A percentile compares a stretch with the other conserved stretches of the same genome.
Conservation (phyloP, 2,329 filamentous ascomycete species). For the Exophiala phaeomuriformis region DNA sequence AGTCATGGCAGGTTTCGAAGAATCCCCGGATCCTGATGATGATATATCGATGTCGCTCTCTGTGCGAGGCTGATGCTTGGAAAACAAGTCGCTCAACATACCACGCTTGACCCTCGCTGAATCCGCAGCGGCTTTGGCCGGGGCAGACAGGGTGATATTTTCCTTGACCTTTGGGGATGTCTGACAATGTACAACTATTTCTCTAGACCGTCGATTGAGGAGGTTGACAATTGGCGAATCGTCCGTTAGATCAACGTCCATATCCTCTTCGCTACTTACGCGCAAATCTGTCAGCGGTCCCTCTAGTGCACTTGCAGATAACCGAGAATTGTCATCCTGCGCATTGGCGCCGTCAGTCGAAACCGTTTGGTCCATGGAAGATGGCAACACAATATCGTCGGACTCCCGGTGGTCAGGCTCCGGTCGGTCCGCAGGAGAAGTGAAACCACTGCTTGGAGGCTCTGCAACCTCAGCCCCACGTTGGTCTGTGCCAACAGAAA, state of each 20-base stretch:
- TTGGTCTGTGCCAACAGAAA: constrained; percentile 2
- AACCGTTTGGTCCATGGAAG: not conserved
- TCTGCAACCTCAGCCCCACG: constrained; percentile 10
- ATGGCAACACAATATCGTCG: not conserved
- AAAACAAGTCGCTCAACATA: constrained; percentile 18
- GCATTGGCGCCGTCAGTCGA: not conserved
- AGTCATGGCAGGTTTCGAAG: not conserved
- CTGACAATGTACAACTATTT: not conserved
- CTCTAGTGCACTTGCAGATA: constrained; percentile 18
- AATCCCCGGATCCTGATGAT: constrained; percentile 1
- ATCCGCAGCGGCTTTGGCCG: constrained; percentile 25
- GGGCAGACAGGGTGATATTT: constrained; percentile 19
- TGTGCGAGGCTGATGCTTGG: constrained; percentile 7
- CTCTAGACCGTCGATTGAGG: constrained; percentile 13
- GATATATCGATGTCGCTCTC: constrained; percentile 3
- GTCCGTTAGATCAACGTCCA: constrained; percentile 14
- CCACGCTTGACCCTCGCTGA: constrained; percentile 26
- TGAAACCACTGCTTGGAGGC: constrained; percentile 27
- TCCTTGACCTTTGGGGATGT: not conserved
- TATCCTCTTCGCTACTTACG: constrained; percentile 13
- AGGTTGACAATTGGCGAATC: constrained; percentile 20
- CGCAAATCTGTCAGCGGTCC: constrained; percentile 18
- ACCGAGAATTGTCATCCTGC: not conserved
- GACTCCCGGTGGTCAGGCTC: not conserved
- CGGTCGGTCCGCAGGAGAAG: constrained; percentile 14